Base-by-base conservation (phyloP, 1,139 yeast species). In the Taiozyma sp. region DNA sequence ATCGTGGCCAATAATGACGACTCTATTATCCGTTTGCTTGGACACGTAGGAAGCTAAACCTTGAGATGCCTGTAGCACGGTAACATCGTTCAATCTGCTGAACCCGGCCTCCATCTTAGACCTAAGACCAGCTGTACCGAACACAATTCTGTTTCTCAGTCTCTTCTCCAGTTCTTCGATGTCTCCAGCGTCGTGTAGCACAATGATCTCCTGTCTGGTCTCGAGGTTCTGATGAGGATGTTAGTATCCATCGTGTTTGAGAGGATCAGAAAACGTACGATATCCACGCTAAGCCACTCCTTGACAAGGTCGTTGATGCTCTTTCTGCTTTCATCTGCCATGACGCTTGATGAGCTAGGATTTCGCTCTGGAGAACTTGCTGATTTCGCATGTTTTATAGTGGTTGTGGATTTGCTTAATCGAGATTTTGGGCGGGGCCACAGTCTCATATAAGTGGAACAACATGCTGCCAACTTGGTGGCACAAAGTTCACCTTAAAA, bases 71-170 rank as follows among this genome's bases (percentile, higher is more conserved):
- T 92, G 98, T 44, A 89, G 65, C 1, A 93, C 87, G 0, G 97
- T 91, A 13, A 93, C 85, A 57, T 87, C 88, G 66, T 93, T 93
- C 95, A 93, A 87, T 59, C 91, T 79, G 48, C 82, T 80, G 65
- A 87, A 92, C 0, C 98, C 98, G 0, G 97, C 90, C 57, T 84
- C 91, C 97, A 93, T 91, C 29, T 78, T 73, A 3, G 96, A 82
- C 34, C 99, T 72, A 49, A 93, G 76, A 0, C 97, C 97, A 3
- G 98, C 97, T 0, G 98, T 91, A 0, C 97, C 98, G 68, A 91
- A 91, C n/a, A 83, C 75, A 40, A 91, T 86, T 48, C 96, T 70
- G 4, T 69, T 53, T 39, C 67, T 62, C 19, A 73, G 62, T 50
- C 88, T 75, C 44, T 66, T 65, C 47, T 77, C 78, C 45, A 91